phyloP scores from a whole-genome alignment of 257 asterid species.

The Lantana camara region DNA sequence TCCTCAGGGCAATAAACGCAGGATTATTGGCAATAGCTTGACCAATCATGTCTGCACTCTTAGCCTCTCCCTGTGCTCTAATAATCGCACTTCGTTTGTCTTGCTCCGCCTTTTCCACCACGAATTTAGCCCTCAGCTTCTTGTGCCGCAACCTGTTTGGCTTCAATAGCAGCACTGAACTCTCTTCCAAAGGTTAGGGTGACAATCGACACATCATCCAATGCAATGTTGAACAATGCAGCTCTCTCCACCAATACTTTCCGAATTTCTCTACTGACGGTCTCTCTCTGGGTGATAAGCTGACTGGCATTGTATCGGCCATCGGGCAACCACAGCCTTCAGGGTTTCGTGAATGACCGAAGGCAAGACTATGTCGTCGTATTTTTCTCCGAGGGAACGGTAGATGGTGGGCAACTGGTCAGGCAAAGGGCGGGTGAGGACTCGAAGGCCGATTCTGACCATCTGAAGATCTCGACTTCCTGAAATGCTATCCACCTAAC shows the following conservation, averaged over 20 bases:
- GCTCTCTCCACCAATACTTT: slow-evolving; percentile 83
- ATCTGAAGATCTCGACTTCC: slow-evolving; percentile 98
- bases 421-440: slow-evolving; percentile 83
- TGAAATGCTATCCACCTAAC: slow-evolving; percentile 87
- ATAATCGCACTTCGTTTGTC: slow-evolving; percentile 87
- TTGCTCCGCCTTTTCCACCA: slow-evolving; percentile 94
- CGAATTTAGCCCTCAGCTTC: slow-evolving; percentile 97
- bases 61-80: slow-evolving; percentile 99
- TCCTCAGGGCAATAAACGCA: slow-evolving; percentile 85
- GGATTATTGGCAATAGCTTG: slow-evolving; percentile 88
- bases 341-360: slow-evolving; percentile 89
- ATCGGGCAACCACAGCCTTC: slow-evolving; percentile 93
- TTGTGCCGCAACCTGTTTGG: slow-evolving; percentile 95
- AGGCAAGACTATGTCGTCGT: slow-evolving; percentile 85
- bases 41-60: slow-evolving; percentile 94
- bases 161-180: slow-evolving; percentile 95
- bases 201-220: slow-evolving; percentile 93
- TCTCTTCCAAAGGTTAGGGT: slow-evolving; percentile 82
- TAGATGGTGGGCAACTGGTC: slow-evolving; percentile 83
- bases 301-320: slow-evolving; percentile 93
- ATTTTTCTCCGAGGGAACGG: slow-evolving; percentile 83
- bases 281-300: slow-evolving; percentile 97
- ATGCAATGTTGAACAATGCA: slow-evolving; percentile 80
- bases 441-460: slow-evolving; percentile 94
- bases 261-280: slow-evolving; percentile 84